Conservation (phyloP, 2,329 filamentous ascomycete genomes). For the Botrytis byssoidea region DNA sequence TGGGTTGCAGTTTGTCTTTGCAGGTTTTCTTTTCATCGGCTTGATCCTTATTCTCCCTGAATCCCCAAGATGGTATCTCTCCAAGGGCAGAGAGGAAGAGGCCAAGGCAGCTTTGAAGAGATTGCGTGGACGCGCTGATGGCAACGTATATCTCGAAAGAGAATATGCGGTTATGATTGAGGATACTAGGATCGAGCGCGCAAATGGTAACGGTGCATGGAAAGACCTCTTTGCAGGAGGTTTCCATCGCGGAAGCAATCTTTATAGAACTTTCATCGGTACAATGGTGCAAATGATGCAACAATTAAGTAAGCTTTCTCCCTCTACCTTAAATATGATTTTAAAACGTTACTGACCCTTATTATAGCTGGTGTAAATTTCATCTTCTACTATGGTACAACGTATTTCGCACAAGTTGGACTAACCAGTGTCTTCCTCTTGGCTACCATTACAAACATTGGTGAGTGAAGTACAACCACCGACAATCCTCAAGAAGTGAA, state of each 20-base stretch:
- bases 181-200: slow-evolving; percentile 67
- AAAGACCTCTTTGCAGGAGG: slow-evolving; percentile 64
- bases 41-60: slow-evolving; percentile 36
- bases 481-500: not conserved
- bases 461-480: not conserved
- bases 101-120: slow-evolving; percentile 63
- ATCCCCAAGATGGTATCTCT: slow-evolving; percentile 41
- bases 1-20: slow-evolving; percentile 76
- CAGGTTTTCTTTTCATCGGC: slow-evolving; percentile 4
- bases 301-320: slow-evolving; percentile 49
- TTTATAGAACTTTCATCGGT: slow-evolving; percentile 69
- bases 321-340: slow-evolving; percentile 23
- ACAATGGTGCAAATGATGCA: slow-evolving; percentile 81
- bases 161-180: slow-evolving; percentile 48
- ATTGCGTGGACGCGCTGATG: slow-evolving; percentile 53
- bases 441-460: slow-evolving; percentile 69
- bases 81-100: slow-evolving; percentile 37
- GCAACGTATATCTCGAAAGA: slow-evolving; percentile 43
- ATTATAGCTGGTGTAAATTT: slow-evolving; percentile 81
- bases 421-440: slow-evolving; percentile 71
- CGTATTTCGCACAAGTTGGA: slow-evolving; percentile 78
- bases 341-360: not conserved
- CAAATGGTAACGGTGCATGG: slow-evolving; percentile 68
- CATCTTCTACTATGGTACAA: slow-evolving; percentile 89
- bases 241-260: slow-evolving; percentile 59